phyloP scores from a whole-genome alignment of 306 rosid genomes.

The Aeschynomene evenia region DNA sequence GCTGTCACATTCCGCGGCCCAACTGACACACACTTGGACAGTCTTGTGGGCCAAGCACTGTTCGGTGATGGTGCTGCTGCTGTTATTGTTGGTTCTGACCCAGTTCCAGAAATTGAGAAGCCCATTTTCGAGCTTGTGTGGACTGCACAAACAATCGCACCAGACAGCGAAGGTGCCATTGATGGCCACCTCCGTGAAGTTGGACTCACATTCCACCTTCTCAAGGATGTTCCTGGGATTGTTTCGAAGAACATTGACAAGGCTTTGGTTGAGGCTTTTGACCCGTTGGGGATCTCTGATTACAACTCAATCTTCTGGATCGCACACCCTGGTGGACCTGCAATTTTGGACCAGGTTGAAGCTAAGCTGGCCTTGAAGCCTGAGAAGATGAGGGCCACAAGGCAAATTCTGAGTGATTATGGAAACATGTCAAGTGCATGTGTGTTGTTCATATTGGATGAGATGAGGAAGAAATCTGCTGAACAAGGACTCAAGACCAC shows the following conservation, averaged over 20 bases:
- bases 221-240: constrained; percentile 37
- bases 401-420: constrained; percentile 55
- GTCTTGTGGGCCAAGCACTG: constrained; percentile 35
- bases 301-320: constrained; percentile 42
- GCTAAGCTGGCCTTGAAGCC: constrained; percentile 15
- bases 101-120: constrained; percentile 46
- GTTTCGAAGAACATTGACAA: constrained; percentile 33
- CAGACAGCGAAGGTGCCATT: constrained; percentile 59
- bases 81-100: constrained; percentile 58
- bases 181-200: constrained; percentile 40
- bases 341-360: constrained; percentile 36
- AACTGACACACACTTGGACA: constrained; percentile 30
- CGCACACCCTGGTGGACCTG: constrained; percentile 35
- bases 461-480: constrained; percentile 54
- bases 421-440: constrained; percentile 87
- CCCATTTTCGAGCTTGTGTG: constrained; percentile 59
- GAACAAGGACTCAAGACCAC: constrained; percentile 42
- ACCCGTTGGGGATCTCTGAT: constrained; percentile 31
- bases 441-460: constrained; percentile 63
- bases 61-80: constrained; percentile 45
- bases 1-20: constrained; percentile 36
- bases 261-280: constrained; percentile 29
- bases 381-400: constrained; percentile 36
- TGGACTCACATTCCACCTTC: constrained; percentile 33
- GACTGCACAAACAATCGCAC: constrained; percentile 63